These are phyloP conservation scores for Penicillium crystallinum DNA, from an alignment of 495 filamentous ascomycete species.

Conservation along the genomic window DNA sequence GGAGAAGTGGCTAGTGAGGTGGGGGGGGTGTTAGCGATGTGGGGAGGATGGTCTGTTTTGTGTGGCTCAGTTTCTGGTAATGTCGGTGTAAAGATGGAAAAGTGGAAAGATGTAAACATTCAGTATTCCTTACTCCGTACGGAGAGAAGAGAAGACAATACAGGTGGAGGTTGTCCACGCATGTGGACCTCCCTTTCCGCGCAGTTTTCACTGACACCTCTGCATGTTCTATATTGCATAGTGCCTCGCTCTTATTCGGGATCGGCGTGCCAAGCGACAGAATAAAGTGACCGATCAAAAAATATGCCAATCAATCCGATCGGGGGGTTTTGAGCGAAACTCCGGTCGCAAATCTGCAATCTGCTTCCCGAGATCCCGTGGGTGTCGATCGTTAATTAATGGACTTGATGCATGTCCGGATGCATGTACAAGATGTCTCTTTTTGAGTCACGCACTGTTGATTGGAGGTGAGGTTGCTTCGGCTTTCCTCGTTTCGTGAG, in stretches of 20 bases:
- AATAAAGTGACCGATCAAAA: background rate
- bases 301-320: background rate
- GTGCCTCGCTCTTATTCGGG: background rate
- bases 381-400: background rate
- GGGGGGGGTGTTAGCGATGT: background rate
- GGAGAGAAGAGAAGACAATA: background rate
- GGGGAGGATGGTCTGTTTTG: background rate
- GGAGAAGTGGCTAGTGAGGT: conserved; percentile 2
- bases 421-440: background rate
- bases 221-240: background rate
- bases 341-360: background rate
- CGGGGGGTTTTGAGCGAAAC: background rate
- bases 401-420: background rate
- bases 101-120: no score
- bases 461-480: background rate
- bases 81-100: background rate
- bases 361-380: conserved; percentile 6
- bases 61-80: background rate
- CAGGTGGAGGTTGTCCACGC: conserved; percentile 2
- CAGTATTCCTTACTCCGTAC: no score
- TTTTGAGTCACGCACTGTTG: background rate
- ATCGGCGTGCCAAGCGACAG: background rate
- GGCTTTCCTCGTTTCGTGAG: background rate
- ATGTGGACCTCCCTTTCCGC: background rate
- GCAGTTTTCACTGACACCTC: background rate